Evolutionary conservation across 1,284 basidiomycete species (phyloP).

Genomic region (Polyporus tsugae): DNA sequence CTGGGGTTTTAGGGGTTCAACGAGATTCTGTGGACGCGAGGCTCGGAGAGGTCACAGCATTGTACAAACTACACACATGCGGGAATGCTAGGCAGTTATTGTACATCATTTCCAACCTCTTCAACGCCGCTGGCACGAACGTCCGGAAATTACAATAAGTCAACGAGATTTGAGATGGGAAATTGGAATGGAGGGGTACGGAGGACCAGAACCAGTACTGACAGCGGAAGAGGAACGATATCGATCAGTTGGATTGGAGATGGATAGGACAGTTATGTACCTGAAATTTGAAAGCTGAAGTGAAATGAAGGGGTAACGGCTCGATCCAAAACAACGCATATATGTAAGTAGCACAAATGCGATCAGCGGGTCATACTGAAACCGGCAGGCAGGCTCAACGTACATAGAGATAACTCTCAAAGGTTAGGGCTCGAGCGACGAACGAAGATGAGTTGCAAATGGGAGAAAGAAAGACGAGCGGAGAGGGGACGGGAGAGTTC

Average conservation of each 20-base stretch:
- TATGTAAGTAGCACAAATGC: not conserved
- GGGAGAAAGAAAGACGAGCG: not conserved
- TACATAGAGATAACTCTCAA: conserved; percentile 17
- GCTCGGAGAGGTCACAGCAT: not conserved
- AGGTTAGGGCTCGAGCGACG: not conserved
- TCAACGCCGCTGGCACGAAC: conserved; percentile 11
- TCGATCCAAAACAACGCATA: not conserved
- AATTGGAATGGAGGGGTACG: not conserved
- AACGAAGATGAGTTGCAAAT: not conserved
- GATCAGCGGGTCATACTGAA: not conserved
- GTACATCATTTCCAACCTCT: conserved; percentile 26
- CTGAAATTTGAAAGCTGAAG: not conserved
- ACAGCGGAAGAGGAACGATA: not conserved
- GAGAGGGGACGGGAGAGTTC: not conserved
- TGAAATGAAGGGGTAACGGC: not conserved
- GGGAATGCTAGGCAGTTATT: conserved; percentile 21
- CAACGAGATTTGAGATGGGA: not conserved
- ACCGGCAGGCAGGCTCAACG: conserved; percentile 10
- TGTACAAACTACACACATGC: not conserved
- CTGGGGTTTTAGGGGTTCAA: not conserved
- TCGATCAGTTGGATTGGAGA: not conserved
- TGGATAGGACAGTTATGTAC: not conserved
- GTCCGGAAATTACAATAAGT: conserved; percentile 14
- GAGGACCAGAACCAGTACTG: not conserved
- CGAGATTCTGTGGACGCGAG: not conserved